A percentile compares a stretch with the other conserved stretches of the same genome.
phyloP scores from a whole-genome alignment of 164 flowering plant species.

The Sedum album region DNA sequence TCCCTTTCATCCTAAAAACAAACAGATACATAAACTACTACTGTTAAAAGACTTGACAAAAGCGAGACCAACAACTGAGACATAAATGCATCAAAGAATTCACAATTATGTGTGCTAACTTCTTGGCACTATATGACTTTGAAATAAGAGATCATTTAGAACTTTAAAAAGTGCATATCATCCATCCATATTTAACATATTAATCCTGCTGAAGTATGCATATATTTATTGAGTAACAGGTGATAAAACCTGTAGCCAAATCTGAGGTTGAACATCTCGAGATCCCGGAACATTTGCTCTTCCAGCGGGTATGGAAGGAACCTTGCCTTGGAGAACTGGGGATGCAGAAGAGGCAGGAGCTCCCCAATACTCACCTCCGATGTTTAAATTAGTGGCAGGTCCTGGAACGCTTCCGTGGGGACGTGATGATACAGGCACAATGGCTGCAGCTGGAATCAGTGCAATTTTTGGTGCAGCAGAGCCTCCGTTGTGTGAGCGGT shows the following conservation, averaged over 20 bases:
- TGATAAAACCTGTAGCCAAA: constrained; percentile 62
- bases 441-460: constrained; percentile 44
- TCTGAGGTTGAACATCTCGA: constrained; percentile 66
- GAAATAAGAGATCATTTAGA: neutral
- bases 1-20: constrained; percentile 80
- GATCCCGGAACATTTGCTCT: constrained; percentile 55
- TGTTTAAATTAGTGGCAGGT: constrained; percentile 87
- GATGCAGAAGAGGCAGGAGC: constrained; percentile 44
- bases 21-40: neutral
- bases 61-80: neutral
- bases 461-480: constrained; percentile 18
- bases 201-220: neutral
- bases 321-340: constrained; percentile 62
- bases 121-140: neutral
- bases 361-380: constrained; percentile 98
- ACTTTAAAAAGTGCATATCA: neutral
- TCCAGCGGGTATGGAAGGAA: constrained; percentile 53
- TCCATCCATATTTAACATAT: neutral
- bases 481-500: constrained; percentile 53
- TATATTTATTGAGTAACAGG: neutral
- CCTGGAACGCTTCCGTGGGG: constrained; percentile 60
- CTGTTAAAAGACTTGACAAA: neutral
- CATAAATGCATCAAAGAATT: neutral
- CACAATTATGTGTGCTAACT: neutral
- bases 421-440: constrained; percentile 49